Percentiles rank a stretch among this genome's conserved stretches.
Evolutionary conservation across 1,284 basidiomycete species (phyloP).

Genomic region (Calocybe gambosa): DNA sequence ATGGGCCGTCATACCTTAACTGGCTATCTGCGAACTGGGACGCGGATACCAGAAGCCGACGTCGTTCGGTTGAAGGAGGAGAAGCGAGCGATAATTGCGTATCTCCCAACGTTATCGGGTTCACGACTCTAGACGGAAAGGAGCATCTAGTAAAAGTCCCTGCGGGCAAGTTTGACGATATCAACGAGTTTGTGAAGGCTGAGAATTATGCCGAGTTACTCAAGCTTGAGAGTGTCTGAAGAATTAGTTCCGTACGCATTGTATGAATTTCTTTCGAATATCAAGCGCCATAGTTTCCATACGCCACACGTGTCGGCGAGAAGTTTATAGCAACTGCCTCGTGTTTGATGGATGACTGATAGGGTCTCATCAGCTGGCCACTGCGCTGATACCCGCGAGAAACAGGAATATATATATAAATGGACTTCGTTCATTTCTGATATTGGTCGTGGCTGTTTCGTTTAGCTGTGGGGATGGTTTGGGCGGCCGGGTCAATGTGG

Average conservation of each 20-base stretch:
- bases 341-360: not conserved
- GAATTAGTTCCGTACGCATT: not conserved
- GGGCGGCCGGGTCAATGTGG: too few relatives aligned
- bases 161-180: conserved; percentile 8
- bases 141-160: conserved; percentile 12
- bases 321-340: not conserved
- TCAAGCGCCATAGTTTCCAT: not conserved
- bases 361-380: not conserved
- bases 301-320: not conserved
- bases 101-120: conserved; percentile 10
- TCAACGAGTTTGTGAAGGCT: conserved; percentile 1
- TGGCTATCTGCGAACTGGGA: conserved; percentile 10
- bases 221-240: conserved; percentile 1
- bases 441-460: not conserved
- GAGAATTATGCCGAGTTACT: conserved; percentile 7
- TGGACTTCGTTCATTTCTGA: not conserved
- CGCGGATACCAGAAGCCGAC: not conserved
- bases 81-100: conserved; percentile 2
- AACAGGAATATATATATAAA: not conserved
- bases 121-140: conserved; percentile 7
- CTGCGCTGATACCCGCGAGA: not conserved
- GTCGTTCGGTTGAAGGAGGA: not conserved
- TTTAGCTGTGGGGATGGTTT: not conserved
- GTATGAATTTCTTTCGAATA: not conserved
- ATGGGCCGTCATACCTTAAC: conserved; percentile 2